Evolutionary conservation across 192 early-diverging fungal genomes (phyloP).

Genomic region (Backusella mclennaniae): DNA sequence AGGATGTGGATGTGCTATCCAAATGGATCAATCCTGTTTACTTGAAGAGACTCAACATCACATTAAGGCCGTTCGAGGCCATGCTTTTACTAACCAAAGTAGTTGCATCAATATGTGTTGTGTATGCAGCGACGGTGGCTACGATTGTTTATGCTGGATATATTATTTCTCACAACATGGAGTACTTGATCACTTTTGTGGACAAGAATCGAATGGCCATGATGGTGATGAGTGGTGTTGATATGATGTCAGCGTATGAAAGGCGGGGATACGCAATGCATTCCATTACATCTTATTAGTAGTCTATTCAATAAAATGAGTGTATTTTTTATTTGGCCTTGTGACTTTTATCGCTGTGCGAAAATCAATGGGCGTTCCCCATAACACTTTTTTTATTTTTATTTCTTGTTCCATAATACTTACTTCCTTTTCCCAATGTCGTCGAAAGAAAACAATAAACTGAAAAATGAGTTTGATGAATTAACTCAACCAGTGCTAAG

Average conservation of each 20-base stretch:
- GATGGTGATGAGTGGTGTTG: background rate
- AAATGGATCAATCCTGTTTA: slow-evolving; percentile 39
- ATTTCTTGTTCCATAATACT: background rate
- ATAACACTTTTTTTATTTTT: background rate
- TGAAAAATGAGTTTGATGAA: background rate
- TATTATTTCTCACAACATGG: slow-evolving; percentile 14
- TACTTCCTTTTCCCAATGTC: background rate
- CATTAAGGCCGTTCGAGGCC: slow-evolving; percentile 27
- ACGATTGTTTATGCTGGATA: slow-evolving; percentile 11
- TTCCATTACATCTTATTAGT: background rate
- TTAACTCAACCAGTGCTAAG: background rate
- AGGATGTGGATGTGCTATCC: slow-evolving; percentile 43
- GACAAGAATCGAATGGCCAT: background rate
- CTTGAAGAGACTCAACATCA: slow-evolving; percentile 38
- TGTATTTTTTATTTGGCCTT: no score
- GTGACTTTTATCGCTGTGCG: background rate
- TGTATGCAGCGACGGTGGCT: slow-evolving; percentile 22
- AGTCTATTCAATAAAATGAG: background rate
- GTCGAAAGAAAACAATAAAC: background rate
- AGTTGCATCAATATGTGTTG: background rate
- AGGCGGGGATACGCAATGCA: background rate
- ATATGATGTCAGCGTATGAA: background rate
- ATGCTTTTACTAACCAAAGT: slow-evolving; percentile 24
- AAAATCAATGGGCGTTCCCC: no score
- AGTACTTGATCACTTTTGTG: background rate